Base-by-base conservation (phyloP, 495 filamentous ascomycete species). In the Neurospora tetrasperma region DNA sequence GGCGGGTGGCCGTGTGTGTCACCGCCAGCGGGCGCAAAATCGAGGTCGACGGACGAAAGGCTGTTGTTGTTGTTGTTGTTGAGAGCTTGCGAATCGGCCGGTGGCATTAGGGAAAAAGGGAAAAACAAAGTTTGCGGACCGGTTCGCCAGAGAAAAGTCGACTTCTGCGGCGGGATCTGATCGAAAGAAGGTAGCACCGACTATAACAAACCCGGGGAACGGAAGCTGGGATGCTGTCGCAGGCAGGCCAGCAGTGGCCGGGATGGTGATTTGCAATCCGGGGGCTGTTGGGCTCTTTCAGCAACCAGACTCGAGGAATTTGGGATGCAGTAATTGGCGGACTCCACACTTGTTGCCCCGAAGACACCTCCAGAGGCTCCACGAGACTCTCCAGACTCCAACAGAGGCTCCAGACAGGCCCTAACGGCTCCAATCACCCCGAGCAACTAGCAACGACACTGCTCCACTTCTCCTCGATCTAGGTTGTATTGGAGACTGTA, bases 1-100 rank as follows among this genome's bases (percentile, higher is more conserved):
- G 72, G 43, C 54, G 77, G 71, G 59, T 77, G 73, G 20, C 69
- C 71, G 69, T 78, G 75, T 18, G 76, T 41, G 54, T 73, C 73
- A 74, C 70, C 78, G 39, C 77, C 46, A 35, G 74, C 38, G 4
- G 78, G 76, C 27, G 78, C 72, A 54, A 80, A 79, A 20, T 76
- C 76, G 72, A 81, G 76, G 23, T 79, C 77, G 48, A 78, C 69
- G n/a, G 75, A 71, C 27, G 71, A 48, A 66, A 76, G 75, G 74
- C 74, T 38, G 35, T 31, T 31, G 27, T 31, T 78, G 62, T 77
- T 76, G 62, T 77, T 76, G 39, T 59, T 74, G 54, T 35, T 62
- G 54, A 66, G 54, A 43, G 41, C 70, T 48, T 76, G 74, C 7
- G 72, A 20, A 71, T 77, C 72, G 77, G 71, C 71, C 16, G 76